Conservation (phyloP, 768 basidiomycete genomes). For the Coprinellus micaceus region DNA sequence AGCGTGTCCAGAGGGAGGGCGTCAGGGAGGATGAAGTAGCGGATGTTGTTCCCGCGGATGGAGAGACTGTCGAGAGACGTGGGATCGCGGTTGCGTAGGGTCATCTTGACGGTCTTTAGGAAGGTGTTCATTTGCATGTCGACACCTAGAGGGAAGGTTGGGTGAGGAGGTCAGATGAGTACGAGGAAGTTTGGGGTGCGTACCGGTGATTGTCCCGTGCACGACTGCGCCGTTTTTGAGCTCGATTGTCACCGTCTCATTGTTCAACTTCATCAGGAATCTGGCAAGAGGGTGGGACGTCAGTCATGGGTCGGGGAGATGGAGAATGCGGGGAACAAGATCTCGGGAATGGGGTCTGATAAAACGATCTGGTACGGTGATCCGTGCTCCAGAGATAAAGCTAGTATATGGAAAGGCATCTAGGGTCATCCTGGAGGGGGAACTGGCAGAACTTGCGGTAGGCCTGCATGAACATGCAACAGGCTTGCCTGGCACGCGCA, state of each 20-base stretch:
- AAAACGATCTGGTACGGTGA: too few relatives aligned
- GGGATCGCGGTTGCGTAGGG: slow-evolving; percentile 86
- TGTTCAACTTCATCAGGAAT: slow-evolving; percentile 99
- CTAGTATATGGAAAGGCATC: too few relatives aligned
- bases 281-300: slow-evolving; percentile 36
- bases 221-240: slow-evolving; percentile 96
- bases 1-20: slow-evolving; percentile 94
- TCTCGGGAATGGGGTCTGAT: too few relatives aligned
- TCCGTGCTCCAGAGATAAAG: too few relatives aligned
- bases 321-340: too few relatives aligned
- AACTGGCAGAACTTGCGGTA: too few relatives aligned
- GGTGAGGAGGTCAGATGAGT: slow-evolving; percentile 1
- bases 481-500: too few relatives aligned
- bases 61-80: slow-evolving; percentile 84
- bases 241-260: slow-evolving; percentile 97
- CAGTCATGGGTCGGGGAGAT: too few relatives aligned
- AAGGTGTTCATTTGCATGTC: slow-evolving; percentile 99
- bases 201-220: slow-evolving; percentile 96
- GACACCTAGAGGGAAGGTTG: slow-evolving; percentile 71
- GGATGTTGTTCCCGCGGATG: slow-evolving; percentile 94
- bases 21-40: slow-evolving; percentile 97
- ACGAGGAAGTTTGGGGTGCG: slow-evolving; percentile 21
- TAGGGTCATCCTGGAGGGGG: too few relatives aligned
- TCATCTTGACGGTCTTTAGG: slow-evolving; percentile 96
- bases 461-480: too few relatives aligned